Base-by-base conservation (phyloP, 2,329 filamentous ascomycete genomes). In the Myriosclerotinia scirpicola region DNA sequence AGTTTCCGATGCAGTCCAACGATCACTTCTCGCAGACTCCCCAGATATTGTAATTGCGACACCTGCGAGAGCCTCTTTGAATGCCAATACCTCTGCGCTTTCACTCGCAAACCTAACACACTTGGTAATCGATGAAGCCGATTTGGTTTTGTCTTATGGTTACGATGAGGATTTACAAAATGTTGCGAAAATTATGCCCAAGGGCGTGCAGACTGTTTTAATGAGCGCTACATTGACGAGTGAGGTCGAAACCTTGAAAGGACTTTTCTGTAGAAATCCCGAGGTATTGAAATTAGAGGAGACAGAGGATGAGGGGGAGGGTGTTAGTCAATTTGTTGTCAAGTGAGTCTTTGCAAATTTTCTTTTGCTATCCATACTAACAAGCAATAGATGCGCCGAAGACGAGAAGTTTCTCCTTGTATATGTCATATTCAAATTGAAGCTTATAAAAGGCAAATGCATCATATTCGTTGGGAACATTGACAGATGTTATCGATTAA, bases 341-440 rank as follows among this genome's bases (percentile, higher is more conserved):
- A 92, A 89, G 84, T 90, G 79, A 70, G 83, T 74, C 59, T 46
- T 9, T 48, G 17, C n/a, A 2, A 50, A 1, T 17, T 17, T 26
- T 36, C 8, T 34, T 26, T 26, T 56, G 15, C 14, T 2, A 7
- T 34, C 30, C 63, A 48, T 66, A 58, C 73, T 76, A 48, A 73
- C 44, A 63, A 65, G 14, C 66, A 73, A 63, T 64, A 90, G 87
- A 76, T 96, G 93, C 72, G 92, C 87, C n/a, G 95, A 99, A 79
- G 94, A 98, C 71, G 95, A 98, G 74, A 99, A 99, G 76, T 99
- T 98, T 75, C 80, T 99, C 48, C 80, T 99, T 54, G 87, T 90
- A 22, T 98, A 97, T 75, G 90, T 97, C 68, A 94, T 98, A 76
- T 96, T 97, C 82, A 97, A 97, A 81, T 84, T 98, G 15, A 91